phyloP scores from a whole-genome alignment of 169 alveolate species.

The Plasmodium knowlesi region DNA sequence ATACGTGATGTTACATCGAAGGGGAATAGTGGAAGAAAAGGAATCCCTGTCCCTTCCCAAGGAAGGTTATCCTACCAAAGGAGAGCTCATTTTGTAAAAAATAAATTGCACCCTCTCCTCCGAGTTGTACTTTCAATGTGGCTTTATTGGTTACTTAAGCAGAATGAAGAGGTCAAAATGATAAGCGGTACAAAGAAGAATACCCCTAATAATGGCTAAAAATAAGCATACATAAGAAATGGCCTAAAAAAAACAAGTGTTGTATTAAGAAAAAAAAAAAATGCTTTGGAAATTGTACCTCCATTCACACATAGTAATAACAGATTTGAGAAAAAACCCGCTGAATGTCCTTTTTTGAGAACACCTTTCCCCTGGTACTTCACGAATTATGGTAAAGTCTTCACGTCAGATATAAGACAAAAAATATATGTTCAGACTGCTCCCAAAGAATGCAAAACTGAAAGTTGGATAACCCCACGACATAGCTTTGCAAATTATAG shows the following conservation, averaged over 20 bases:
- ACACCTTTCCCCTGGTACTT: neutral
- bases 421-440: neutral
- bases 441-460: neutral
- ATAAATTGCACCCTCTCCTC: neutral
- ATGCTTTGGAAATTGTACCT: neutral
- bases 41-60: neutral
- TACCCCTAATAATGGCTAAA: neutral
- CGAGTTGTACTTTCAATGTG: neutral
- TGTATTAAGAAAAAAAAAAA: too few species aligned
- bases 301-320: neutral
- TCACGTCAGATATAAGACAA: neutral
- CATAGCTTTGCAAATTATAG: neutral
- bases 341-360: neutral
- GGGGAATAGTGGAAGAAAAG: neutral
- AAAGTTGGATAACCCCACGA: neutral
- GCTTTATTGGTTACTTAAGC: neutral
- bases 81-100: neutral
- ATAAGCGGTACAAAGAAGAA: neutral
- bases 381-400: neutral
- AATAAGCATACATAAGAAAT: neutral
- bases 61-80: neutral
- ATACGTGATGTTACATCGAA: neutral
- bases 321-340: neutral
- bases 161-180: neutral
- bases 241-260: neutral